phyloP scores from a whole-genome alignment of 2,329 filamentous ascomycete species.

The Zymoseptoria ardabiliae region DNA sequence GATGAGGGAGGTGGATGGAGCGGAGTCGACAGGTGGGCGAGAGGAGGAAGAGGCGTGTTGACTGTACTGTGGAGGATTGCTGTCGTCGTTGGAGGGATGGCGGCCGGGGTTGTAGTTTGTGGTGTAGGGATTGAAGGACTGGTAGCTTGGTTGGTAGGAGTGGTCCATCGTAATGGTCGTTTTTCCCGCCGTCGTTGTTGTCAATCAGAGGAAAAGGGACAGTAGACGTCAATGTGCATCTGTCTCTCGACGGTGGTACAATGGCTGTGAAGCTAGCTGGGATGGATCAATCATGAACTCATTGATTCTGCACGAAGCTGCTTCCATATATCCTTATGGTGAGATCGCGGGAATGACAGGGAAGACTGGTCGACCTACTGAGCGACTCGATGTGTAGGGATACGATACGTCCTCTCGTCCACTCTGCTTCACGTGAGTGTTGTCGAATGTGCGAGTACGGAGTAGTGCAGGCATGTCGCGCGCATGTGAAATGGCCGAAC shows the following conservation, averaged over 20 bases:
- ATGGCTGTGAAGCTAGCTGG: background rate
- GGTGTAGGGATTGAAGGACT: background rate
- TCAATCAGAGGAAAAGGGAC: too few relatives aligned
- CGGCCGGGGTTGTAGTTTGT: background rate
- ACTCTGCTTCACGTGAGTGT: background rate
- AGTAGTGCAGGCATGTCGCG: too few relatives aligned
- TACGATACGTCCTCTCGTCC: too few relatives aligned
- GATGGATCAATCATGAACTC: background rate
- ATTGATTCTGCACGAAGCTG: background rate
- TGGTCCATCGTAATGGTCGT: background rate
- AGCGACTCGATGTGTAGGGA: background rate
- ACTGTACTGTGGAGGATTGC: background rate
- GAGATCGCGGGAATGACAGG: background rate
- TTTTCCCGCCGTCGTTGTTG: background rate
- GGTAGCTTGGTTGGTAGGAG: background rate
- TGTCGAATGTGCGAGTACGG: background rate
- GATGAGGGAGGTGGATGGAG: conserved; percentile 22
- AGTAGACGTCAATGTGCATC: too few relatives aligned
- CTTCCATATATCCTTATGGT: too few relatives aligned
- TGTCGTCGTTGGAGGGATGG: background rate
- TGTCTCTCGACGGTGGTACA: background rate
- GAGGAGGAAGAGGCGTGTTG: background rate
- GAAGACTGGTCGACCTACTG: background rate
- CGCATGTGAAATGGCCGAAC: too few relatives aligned
- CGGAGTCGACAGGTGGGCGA: background rate